These are phyloP conservation scores for Rubia tinctorum DNA, from an alignment of 305 asterid species.

Conservation along the genomic window DNA sequence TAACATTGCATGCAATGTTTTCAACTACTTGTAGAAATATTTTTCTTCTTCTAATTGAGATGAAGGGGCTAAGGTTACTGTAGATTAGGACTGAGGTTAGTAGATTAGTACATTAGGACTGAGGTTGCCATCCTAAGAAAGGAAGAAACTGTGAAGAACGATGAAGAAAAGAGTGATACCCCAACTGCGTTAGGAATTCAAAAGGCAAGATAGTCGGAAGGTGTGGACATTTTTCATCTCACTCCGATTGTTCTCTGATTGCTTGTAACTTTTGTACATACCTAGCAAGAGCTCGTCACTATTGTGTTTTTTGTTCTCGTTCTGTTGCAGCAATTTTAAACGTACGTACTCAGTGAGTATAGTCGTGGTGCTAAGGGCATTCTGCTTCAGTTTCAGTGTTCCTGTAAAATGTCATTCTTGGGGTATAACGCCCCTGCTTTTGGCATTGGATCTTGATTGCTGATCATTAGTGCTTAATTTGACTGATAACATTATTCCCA, in stretches of 20 bases:
- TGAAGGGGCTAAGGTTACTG: too few relatives aligned
- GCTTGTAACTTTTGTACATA: conserved; percentile 15
- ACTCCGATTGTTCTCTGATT: not conserved
- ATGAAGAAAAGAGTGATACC: too few relatives aligned
- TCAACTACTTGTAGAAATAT: too few relatives aligned
- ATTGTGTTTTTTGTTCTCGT: not conserved
- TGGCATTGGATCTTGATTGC: not conserved
- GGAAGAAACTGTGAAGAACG: too few relatives aligned
- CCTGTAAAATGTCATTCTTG: not conserved
- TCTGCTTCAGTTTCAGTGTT: not conserved
- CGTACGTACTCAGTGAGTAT: not conserved
- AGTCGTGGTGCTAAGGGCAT: not conserved
- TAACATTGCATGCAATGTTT: too few relatives aligned
- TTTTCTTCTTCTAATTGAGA: too few relatives aligned
- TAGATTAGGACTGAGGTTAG: too few relatives aligned
- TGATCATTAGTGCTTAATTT: not conserved
- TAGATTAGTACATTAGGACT: too few relatives aligned
- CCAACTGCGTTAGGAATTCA: too few relatives aligned
- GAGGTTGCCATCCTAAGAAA: too few relatives aligned
- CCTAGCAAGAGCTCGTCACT: conserved; percentile 13
- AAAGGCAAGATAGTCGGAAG: too few relatives aligned
- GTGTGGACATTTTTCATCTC: too few relatives aligned
- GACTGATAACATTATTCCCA: not conserved
- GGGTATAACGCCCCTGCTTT: not conserved
- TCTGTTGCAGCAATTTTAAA: not conserved